These are phyloP conservation scores for Fusarium sublunatum DNA, from an alignment of 2,329 filamentous ascomycete species.

Conservation along the genomic window DNA sequence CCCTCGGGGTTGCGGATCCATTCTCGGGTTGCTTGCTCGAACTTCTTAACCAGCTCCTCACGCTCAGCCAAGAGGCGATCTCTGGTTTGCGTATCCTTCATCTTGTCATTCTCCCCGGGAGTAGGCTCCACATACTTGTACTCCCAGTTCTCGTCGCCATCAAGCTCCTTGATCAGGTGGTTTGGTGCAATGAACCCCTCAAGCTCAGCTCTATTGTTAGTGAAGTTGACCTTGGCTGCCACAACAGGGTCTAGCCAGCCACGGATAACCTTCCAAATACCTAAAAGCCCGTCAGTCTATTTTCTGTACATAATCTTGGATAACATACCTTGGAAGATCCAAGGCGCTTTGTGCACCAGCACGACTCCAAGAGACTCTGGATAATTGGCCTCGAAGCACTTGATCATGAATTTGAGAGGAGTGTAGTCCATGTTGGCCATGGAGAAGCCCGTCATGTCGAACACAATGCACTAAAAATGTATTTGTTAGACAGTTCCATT, in stretches of 20 bases:
- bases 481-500: conserved; percentile 35
- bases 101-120: conserved; percentile 78
- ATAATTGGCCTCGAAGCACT: conserved; percentile 98
- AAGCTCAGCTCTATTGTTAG: conserved; percentile 82
- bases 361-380: conserved; percentile 91
- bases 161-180: conserved; percentile 84
- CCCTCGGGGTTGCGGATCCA: conserved; percentile 72
- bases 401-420: conserved; percentile 99
- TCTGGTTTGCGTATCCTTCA: conserved; percentile 73
- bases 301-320: conserved; percentile 24
- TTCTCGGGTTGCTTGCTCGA: conserved; percentile 76
- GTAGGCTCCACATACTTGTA: conserved; percentile 85
- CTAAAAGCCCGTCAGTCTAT: conserved; percentile 53
- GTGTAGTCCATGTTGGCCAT: conserved; percentile 98
- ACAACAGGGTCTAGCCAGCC: conserved; percentile 98
- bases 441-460: conserved; percentile 95
- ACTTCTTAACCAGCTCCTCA: conserved; percentile 73
- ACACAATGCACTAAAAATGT: conserved; percentile 78
- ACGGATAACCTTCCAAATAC: conserved; percentile 95
- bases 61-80: conserved; percentile 73
- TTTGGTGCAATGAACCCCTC: conserved; percentile 77
- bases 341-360: conserved; percentile 94
- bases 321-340: conserved; percentile 87
- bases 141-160: conserved; percentile 85
- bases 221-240: conserved; percentile 93